Evolutionary conservation across 2,329 filamentous ascomycete species (phyloP).

Genomic region (Leptographium procerum): DNA sequence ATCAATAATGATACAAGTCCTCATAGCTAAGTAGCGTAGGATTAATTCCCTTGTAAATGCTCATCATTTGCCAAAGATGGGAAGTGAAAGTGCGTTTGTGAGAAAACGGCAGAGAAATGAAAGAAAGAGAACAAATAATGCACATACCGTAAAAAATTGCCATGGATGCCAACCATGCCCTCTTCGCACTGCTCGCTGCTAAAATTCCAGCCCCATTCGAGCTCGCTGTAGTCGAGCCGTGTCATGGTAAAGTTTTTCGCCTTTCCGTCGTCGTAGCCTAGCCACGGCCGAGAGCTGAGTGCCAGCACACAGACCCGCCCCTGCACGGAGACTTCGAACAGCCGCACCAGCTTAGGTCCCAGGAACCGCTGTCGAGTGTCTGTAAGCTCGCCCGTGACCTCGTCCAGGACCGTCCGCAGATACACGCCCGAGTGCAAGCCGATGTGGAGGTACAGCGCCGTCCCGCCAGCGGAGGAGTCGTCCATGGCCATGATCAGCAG

Average conservation of each 20-base stretch:
- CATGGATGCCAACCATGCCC: conserved; percentile 88
- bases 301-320: conserved; percentile 77
- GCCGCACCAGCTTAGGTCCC: conserved; percentile 76
- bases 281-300: conserved; percentile 87
- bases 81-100: conserved; percentile 14
- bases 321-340: conserved; percentile 85
- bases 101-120: conserved; percentile 30
- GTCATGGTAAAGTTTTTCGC: conserved; percentile 86
- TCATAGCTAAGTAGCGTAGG: conserved; percentile 46
- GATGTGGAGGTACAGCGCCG: conserved; percentile 88
- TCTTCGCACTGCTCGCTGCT: conserved; percentile 89
- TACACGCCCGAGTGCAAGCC: conserved; percentile 94
- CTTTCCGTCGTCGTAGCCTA: conserved; percentile 83
- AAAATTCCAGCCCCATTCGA: conserved; percentile 95
- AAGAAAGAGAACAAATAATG: neutral
- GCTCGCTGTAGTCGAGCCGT: conserved; percentile 73
- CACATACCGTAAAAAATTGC: conserved; percentile 70
- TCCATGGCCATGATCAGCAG: conserved; percentile 91
- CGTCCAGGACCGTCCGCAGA: conserved; percentile 85
- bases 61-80: conserved; percentile 44
- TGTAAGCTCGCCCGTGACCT: conserved; percentile 87
- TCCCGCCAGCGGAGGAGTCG: conserved; percentile 80
- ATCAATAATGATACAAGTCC: conserved; percentile 40
- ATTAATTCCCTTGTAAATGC: conserved; percentile 35
- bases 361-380: conserved; percentile 92